Evolutionary conservation across 1,284 basidiomycete genomes (phyloP).

Genomic region (Ceratobasidium sp.): DNA sequence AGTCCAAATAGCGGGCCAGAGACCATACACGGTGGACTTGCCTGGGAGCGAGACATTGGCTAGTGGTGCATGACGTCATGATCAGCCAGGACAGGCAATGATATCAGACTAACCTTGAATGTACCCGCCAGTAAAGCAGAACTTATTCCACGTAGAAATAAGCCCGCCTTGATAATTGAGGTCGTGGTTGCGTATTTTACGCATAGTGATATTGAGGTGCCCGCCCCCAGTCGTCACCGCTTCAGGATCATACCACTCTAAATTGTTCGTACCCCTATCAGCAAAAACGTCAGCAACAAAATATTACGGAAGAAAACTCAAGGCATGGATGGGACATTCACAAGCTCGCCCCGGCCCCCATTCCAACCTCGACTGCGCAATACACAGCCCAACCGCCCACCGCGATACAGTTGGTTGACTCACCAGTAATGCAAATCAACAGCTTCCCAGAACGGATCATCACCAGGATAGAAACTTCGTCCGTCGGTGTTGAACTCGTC

Average conservation of each 20-base stretch:
- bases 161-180: slow-evolving; percentile 72
- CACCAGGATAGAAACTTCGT: slow-evolving; percentile 77
- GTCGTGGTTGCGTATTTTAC: slow-evolving; percentile 71
- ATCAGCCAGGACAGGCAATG: too few relatives aligned
- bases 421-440: slow-evolving; percentile 81
- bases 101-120: slow-evolving; percentile 62
- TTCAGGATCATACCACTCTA: slow-evolving; percentile 82
- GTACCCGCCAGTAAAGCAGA: slow-evolving; percentile 92
- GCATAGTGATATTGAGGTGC: slow-evolving; percentile 81
- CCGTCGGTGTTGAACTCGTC: slow-evolving; percentile 62
- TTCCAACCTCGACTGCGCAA: background rate
- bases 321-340: background rate
- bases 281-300: background rate
- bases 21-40: slow-evolving; percentile 59
- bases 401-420: too few relatives aligned
- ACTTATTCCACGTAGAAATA: slow-evolving; percentile 86
- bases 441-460: slow-evolving; percentile 79
- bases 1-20: slow-evolving; percentile 79
- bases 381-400: background rate
- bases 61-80: slow-evolving; percentile 7
- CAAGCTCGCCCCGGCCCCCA: background rate
- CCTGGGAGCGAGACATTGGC: slow-evolving; percentile 82
- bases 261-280: slow-evolving; percentile 62
- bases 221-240: slow-evolving; percentile 84
- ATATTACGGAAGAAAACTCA: background rate